Evolutionary conservation across 75 land plant species (phyloP).

Genomic region (Picea sitchensis): DNA sequence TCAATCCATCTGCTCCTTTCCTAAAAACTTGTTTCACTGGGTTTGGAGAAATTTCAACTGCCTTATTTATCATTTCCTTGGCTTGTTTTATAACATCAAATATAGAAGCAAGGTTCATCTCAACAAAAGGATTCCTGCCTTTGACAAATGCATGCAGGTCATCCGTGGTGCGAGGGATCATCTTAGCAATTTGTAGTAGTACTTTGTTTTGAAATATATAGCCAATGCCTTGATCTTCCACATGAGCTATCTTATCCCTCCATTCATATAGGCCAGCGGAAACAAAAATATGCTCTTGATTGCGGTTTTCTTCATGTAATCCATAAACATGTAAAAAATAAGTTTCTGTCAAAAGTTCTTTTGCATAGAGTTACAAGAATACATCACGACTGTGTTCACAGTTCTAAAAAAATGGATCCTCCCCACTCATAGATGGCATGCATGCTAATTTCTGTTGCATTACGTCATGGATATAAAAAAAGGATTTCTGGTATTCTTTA

Average conservation of each 20-base stretch:
- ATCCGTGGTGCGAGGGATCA: constrained; percentile 54
- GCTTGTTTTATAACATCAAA: constrained; percentile 41
- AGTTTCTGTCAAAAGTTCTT: constrained; percentile 73
- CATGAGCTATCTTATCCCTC: constrained; percentile 81
- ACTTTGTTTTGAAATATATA: constrained; percentile 82
- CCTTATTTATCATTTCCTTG: background rate
- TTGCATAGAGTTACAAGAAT: constrained; percentile 87
- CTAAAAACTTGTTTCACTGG: background rate
- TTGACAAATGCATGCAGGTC: constrained; percentile 46
- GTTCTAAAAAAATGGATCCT: constrained; percentile 61
- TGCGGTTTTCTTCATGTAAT: constrained; percentile 48
- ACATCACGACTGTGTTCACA: constrained; percentile 69
- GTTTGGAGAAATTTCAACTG: background rate
- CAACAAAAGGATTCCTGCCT: constrained; percentile 64
- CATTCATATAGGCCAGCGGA: constrained; percentile 78
- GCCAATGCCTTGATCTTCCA: constrained; percentile 93
- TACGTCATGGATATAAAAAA: background rate
- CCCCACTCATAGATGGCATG: constrained; percentile 17
- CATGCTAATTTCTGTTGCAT: background rate
- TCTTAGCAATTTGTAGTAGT: constrained; percentile 73
- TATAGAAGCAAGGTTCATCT: constrained; percentile 49
- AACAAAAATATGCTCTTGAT: constrained; percentile 67
- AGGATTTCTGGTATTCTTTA: background rate
- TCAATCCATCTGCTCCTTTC: too few relatives aligned
- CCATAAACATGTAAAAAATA: constrained; percentile 76